A percentile compares a stretch with the other conserved stretches of the same genome.
phyloP scores from a whole-genome alignment of 2,329 filamentous ascomycete genomes.

The Nectriaceae sp. region DNA sequence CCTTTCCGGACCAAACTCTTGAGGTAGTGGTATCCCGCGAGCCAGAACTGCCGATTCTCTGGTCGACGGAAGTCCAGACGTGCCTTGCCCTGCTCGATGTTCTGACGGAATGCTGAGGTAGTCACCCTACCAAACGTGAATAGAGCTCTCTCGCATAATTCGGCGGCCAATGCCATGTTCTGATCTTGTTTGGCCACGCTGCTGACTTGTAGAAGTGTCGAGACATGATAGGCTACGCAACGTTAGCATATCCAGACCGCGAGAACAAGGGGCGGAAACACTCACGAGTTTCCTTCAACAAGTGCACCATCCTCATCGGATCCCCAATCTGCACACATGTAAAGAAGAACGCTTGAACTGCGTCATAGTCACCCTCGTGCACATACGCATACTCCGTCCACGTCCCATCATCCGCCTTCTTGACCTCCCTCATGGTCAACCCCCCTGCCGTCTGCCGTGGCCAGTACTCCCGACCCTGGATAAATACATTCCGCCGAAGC shows the following conservation, averaged over 20 bases:
- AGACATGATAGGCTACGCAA: conserved; percentile 77
- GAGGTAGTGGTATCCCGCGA: conserved; percentile 87
- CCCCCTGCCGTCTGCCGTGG: conserved; percentile 78
- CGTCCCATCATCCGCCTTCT: conserved; percentile 49
- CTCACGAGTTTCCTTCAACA: conserved; percentile 54
- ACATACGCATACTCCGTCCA: conserved; percentile 73
- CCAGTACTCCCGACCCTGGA: conserved; percentile 87
- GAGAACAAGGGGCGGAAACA: conserved; percentile 8
- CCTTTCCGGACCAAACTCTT: conserved; percentile 83
- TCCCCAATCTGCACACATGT: conserved; percentile 80
- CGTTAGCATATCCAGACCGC: conserved; percentile 2
- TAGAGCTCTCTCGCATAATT: conserved; percentile 86
- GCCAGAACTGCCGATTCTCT: conserved; percentile 91
- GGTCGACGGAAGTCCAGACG: conserved; percentile 77
- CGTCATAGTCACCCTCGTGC: conserved; percentile 74
- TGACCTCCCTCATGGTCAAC: conserved; percentile 72
- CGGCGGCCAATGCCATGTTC: conserved; percentile 81
- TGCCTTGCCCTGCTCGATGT: conserved; percentile 76
- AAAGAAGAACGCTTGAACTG: conserved; percentile 75
- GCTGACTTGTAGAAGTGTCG: conserved; percentile 89
- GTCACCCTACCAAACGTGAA: conserved; percentile 92
- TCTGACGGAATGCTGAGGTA: conserved; percentile 77
- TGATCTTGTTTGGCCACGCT: conserved; percentile 90
- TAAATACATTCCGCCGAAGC: conserved; percentile 77
- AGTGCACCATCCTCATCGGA: conserved; percentile 76